Evolutionary conservation across 768 basidiomycete genomes (phyloP), one percentile per base, ranked within the genome.

Genomic region (Boletus edulis): DNA sequence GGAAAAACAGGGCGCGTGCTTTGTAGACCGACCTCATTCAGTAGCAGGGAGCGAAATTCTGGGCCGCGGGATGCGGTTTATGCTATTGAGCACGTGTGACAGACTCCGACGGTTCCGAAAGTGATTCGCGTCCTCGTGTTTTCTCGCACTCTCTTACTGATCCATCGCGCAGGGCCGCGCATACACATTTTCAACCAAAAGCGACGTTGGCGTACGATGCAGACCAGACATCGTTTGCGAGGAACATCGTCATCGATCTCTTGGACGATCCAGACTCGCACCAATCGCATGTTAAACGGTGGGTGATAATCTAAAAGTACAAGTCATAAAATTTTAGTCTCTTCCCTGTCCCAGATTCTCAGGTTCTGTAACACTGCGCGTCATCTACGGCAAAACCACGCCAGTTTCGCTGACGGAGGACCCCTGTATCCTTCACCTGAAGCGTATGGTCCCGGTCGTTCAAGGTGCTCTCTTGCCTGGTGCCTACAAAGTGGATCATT

Each of bases 1-100:
- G 80, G 83, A 85, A 66, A 79, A 81, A 56, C 80, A 84, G 55
- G 83, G 83, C 0, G 79, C 78, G 0, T 60, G 61, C 4, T 71
- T 80, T 17, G 76, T 75, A 0, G 83, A 85, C 59, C 65, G 84
- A 38, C 84, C 84, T 1, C 63, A 67, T 9, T 76, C 73, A 12
- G 78, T 85, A 12, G 75, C 82, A 1, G 83, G 79, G 1, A 79
- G 82, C 4, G 82, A 84, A 24, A 81, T 81, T 0, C 72, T 85
- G 0, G 79, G 78, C 0, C 80, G 81, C 2, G 84, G 82, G 0
- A 84, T 84, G 82, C 67, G 82, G 17, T 74, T 80, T 35, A 62
- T 84, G 52, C 67, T 83, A 5, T 78, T 81, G 9, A 76, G 78
- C 1, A 73, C 76, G 0, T 81, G 82, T 0, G 82, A 83, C n/a